Base-by-base conservation (phyloP, 116 monocot species). In the Papilionanthe hybrid region DNA sequence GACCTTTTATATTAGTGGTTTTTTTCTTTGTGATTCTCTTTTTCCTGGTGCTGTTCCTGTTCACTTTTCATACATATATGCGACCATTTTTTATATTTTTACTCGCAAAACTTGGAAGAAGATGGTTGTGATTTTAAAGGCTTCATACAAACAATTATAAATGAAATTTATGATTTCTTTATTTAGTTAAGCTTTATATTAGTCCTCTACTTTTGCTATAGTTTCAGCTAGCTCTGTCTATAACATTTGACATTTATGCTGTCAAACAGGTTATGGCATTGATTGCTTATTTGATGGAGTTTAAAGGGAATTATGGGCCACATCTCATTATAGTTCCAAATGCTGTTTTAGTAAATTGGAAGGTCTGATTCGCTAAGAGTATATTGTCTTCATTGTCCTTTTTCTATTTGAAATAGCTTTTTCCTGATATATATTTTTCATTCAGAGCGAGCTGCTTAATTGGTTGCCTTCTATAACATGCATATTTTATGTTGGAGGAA, bases 311-410 rank as follows among this genome's bases (percentile, higher is more conserved):
- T 71, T 92, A 94, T 87, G 96, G 96, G 22, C 96, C 96, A 12
- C 96, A 96, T 85, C 92, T 96, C 25, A 96, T 96, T 69, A 94
- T 96, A 79, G 96, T 96, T 77, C 96, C 96, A 72, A 96, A 96
- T 92, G 96, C 96, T 79, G 96, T 96, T 53, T 78, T 96, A 77
- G 94, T 96, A 25, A 96, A 96, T 82, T 96, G 96, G 96, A 96
- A 96, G 94, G 96, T 94, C 3, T 75, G 47, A 43, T 60, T 79
- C 41, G 1, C 25, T 15, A 0, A 29, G 27, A 75, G 41, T 12
- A 42, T 47, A 50, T 41, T 6, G 25, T 60, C 18, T 20, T 75
- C 57, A 81, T 9, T 53, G 28, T 19, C 11, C 22, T 76, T 13
- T 72, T 49, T 29, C 7, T 10, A 42, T 44, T 32, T 78, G 67